These are phyloP conservation scores for Rhodamnia rubescens DNA, from an alignment of 345 rosid genomes.

Conservation along the genomic window DNA sequence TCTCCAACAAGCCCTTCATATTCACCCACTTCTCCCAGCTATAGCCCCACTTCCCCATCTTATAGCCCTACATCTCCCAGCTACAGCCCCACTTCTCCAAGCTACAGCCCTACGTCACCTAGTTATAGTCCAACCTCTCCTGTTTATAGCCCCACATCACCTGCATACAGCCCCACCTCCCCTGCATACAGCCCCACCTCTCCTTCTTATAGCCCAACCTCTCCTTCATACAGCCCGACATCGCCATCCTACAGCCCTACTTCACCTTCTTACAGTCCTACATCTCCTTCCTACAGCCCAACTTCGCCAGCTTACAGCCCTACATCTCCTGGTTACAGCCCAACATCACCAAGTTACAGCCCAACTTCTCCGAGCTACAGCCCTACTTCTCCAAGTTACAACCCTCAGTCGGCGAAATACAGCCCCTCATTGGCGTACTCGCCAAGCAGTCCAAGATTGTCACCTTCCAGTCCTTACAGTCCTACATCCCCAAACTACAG, in stretches of 20 bases:
- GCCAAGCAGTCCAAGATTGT: constrained; percentile 82
- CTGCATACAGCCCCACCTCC: constrained; percentile 61
- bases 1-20: constrained; percentile 50
- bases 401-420: constrained; percentile 55
- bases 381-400: constrained; percentile 68
- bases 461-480: constrained; percentile 88
- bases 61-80: constrained; percentile 79
- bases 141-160: constrained; percentile 62
- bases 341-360: constrained; percentile 71
- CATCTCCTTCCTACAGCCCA: constrained; percentile 72
- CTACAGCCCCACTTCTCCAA: constrained; percentile 70
- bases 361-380: constrained; percentile 77
- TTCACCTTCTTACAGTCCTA: constrained; percentile 66
- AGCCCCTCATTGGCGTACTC: constrained; percentile 86
- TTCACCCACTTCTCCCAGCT: constrained; percentile 29
- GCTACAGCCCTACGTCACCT: constrained; percentile 72
- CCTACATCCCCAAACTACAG: constrained; percentile 93
- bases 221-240: constrained; percentile 77
- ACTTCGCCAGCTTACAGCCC: constrained; percentile 87
- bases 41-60: constrained; percentile 55
- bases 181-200: constrained; percentile 81
- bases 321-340: constrained; percentile 68
- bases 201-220: constrained; percentile 74
- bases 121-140: constrained; percentile 72
- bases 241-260: constrained; percentile 86